Percentiles rank a stretch among this genome's conserved stretches.
Conservation (phyloP, 768 basidiomycete genomes). For the Leccinum uliginosum region DNA sequence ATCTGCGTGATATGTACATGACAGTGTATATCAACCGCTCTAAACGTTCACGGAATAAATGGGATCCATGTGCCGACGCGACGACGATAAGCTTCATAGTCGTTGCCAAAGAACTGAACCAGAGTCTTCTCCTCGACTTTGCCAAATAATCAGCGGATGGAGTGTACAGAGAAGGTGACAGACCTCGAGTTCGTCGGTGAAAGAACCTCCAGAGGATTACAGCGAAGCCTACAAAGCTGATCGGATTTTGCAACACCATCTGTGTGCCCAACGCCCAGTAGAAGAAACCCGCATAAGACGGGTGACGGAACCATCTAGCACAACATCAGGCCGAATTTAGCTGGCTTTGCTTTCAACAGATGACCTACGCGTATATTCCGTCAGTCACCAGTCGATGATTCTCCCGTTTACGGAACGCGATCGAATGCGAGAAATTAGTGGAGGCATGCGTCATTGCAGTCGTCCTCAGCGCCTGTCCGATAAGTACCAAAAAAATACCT, state of each 20-base stretch:
- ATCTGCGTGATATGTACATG: neutral
- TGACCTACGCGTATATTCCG: constrained; percentile 81
- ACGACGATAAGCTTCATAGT: constrained; percentile 73
- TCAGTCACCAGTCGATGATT: constrained; percentile 79
- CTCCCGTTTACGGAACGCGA: constrained; percentile 70
- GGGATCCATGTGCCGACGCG: constrained; percentile 87
- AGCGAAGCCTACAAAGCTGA: constrained; percentile 64
- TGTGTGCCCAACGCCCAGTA: constrained; percentile 98
- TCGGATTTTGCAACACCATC: constrained; percentile 80
- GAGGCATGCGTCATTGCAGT: constrained; percentile 96
- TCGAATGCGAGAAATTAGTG: constrained; percentile 87
- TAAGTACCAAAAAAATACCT: constrained; percentile 64
- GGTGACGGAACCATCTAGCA: constrained; percentile 67
- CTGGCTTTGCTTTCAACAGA: neutral
- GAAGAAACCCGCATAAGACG: constrained; percentile 95
- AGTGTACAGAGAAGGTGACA: constrained; percentile 26
- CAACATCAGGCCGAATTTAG: neutral
- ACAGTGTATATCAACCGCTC: neutral
- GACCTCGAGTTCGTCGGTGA: constrained; percentile 71
- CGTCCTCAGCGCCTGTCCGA: constrained; percentile 79
- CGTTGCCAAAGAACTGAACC: constrained; percentile 84
- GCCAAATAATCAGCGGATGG: constrained; percentile 3
- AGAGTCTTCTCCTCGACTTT: constrained; percentile 80
- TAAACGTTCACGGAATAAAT: constrained; percentile 55
- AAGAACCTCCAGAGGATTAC: constrained; percentile 85